phyloP scores from a whole-genome alignment of 768 basidiomycete genomes.

The Wakefieldia striispora region DNA sequence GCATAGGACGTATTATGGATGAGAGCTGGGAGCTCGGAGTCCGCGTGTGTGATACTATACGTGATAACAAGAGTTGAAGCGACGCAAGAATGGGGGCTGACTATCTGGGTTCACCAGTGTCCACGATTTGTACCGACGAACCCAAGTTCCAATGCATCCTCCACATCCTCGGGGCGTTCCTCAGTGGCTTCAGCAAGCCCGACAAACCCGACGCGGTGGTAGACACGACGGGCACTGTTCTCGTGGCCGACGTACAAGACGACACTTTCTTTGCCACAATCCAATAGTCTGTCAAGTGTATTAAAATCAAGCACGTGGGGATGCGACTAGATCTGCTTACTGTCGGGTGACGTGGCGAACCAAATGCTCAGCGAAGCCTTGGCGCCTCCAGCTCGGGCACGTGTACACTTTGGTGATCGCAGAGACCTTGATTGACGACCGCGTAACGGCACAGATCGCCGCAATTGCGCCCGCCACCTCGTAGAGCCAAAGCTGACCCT shows the following conservation, averaged over 20 bases:
- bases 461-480: constrained; percentile 41
- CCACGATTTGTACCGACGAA: constrained; percentile 47
- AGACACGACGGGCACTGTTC: constrained; percentile 51
- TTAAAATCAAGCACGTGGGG: background rate
- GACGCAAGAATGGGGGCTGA: background rate
- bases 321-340: constrained; percentile 29
- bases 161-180: constrained; percentile 38
- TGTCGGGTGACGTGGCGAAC: constrained; percentile 45
- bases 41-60: background rate
- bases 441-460: constrained; percentile 56
- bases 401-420: constrained; percentile 63
- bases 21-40: background rate
- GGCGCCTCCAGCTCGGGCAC: constrained; percentile 40
- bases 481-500: constrained; percentile 53
- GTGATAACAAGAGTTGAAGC: background rate
- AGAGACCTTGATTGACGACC: constrained; percentile 46
- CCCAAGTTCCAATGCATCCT: constrained; percentile 54
- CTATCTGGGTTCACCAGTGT: constrained; percentile 43
- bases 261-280: constrained; percentile 45
- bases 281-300: constrained; percentile 32
- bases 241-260: constrained; percentile 54
- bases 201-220: constrained; percentile 52
- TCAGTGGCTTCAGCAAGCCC: constrained; percentile 38
- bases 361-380: constrained; percentile 50
- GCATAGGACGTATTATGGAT: background rate